phyloP scores from a whole-genome alignment of 2,329 filamentous ascomycete genomes.

The Ceratocystis harringtonii region DNA sequence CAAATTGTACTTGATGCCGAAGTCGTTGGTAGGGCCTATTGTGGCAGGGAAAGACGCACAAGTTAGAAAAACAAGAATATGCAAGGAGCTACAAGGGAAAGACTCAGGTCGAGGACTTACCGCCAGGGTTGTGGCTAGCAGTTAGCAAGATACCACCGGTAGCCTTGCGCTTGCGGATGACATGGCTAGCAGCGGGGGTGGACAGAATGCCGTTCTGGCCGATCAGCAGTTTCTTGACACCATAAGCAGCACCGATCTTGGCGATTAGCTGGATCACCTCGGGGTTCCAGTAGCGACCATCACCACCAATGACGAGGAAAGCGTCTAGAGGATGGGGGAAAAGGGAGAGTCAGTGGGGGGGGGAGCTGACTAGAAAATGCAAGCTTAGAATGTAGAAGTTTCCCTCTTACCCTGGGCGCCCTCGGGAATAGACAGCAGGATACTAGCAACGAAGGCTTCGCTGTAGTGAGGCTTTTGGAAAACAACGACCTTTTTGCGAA shows the following conservation, averaged over 20 bases:
- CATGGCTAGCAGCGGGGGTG: slow-evolving; percentile 86
- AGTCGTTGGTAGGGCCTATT: slow-evolving; percentile 78
- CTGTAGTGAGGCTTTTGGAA: slow-evolving; percentile 94
- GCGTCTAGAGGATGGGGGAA: slow-evolving; percentile 32
- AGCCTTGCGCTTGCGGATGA: slow-evolving; percentile 87
- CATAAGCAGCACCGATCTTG: slow-evolving; percentile 92
- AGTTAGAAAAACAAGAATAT: neutral
- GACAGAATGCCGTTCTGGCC: slow-evolving; percentile 94
- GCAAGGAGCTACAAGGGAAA: neutral
- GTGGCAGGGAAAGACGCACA: neutral
- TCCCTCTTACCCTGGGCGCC: slow-evolving; percentile 53
- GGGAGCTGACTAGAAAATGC: neutral
- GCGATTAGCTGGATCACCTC: slow-evolving; percentile 94
- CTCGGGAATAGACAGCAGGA: slow-evolving; percentile 91
- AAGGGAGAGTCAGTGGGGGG: neutral
- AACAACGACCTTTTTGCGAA: slow-evolving; percentile 96
- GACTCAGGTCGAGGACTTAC: slow-evolving; percentile 34
- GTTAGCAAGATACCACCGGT: slow-evolving; percentile 95
- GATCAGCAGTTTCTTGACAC: slow-evolving; percentile 96
- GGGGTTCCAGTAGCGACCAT: slow-evolving; percentile 93
- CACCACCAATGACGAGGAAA: slow-evolving; percentile 91
- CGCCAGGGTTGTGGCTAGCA: slow-evolving; percentile 94
- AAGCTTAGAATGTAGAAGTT: neutral
- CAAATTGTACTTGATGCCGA: slow-evolving; percentile 99
- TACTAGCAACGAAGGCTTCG: slow-evolving; percentile 87